These are phyloP conservation scores for Fusarium luffae DNA, from an alignment of 2,329 filamentous ascomycete genomes.

Conservation along the genomic window DNA sequence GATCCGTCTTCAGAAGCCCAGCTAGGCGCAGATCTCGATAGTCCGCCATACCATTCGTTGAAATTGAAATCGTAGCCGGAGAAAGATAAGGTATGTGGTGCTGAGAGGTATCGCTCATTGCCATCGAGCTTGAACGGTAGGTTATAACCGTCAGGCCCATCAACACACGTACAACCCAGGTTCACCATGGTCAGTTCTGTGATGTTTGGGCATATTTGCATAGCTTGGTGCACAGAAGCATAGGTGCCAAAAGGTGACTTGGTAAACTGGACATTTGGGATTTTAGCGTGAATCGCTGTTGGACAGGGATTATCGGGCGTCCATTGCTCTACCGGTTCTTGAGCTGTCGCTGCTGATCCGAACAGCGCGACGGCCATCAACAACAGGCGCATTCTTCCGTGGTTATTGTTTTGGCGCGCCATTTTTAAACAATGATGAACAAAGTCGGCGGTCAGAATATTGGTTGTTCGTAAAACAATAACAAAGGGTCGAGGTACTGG, in stretches of 20 bases:
- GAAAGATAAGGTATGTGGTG: neutral
- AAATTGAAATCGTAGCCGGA: conserved; percentile 3
- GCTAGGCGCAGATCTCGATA: too few species aligned
- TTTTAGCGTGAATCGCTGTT: neutral
- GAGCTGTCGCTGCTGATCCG: neutral
- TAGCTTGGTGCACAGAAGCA: neutral
- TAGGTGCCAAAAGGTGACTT: neutral
- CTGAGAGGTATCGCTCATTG: conserved; percentile 17
- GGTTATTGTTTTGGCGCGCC: neutral
- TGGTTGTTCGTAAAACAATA: neutral
- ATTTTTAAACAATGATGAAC: neutral
- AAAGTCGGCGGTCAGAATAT: neutral
- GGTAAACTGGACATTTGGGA: neutral
- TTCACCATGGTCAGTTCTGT: neutral
- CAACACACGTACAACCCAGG: neutral
- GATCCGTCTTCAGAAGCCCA: neutral
- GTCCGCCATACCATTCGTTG: too few species aligned
- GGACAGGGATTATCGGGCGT: neutral
- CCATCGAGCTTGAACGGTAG: conserved; percentile 18
- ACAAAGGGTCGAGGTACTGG: neutral
- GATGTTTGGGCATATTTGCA: conserved; percentile 12
- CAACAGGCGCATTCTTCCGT: fast-evolving
- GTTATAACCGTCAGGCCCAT: neutral
- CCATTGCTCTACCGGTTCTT: neutral
- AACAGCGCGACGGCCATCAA: fast-evolving